These are phyloP conservation scores for Trifolium pratense DNA, from an alignment of 306 rosid genomes.

Conservation along the genomic window DNA sequence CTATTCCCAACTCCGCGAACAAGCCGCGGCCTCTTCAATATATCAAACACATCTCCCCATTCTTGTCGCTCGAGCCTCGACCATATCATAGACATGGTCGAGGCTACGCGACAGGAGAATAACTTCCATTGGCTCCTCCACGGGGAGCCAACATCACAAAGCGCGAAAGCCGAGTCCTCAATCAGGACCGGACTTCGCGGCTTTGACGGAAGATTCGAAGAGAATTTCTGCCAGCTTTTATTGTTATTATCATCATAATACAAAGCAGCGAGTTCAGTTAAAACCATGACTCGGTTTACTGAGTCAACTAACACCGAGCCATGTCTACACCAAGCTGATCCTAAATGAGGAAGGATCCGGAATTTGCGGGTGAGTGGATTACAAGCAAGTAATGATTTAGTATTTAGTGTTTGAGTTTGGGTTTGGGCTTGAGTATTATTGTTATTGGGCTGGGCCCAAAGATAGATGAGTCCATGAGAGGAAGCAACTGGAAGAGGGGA, in stretches of 20 bases:
- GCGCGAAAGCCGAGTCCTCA: slow-evolving; percentile 66
- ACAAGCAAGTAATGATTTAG: slow-evolving; percentile 71
- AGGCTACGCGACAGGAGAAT: slow-evolving; percentile 53
- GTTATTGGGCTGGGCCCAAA: slow-evolving; percentile 69
- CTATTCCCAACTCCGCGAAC: slow-evolving; percentile 61
- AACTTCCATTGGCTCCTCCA: slow-evolving; percentile 94
- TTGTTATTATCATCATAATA: slow-evolving; percentile 37
- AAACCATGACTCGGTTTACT: slow-evolving; percentile 70
- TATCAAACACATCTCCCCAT: slow-evolving; percentile 94
- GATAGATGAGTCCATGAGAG: slow-evolving; percentile 74
- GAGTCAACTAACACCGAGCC: slow-evolving; percentile 84
- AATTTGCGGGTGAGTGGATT: slow-evolving; percentile 79
- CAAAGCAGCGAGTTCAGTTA: slow-evolving; percentile 83
- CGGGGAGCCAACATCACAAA: slow-evolving; percentile 91
- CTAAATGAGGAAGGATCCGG: slow-evolving; percentile 76
- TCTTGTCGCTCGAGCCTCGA: slow-evolving; percentile 64
- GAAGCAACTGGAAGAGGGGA: slow-evolving; percentile 88
- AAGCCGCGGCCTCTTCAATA: slow-evolving; percentile 76
- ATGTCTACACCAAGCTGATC: slow-evolving; percentile 96
- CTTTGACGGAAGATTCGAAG: slow-evolving; percentile 81
- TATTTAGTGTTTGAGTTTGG: slow-evolving; percentile 28
- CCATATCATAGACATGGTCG: slow-evolving; percentile 55
- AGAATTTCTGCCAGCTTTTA: slow-evolving; percentile 68
- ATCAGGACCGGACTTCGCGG: slow-evolving; percentile 86
- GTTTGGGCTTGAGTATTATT: slow-evolving; percentile 27